Evolutionary conservation across 139 green algal genomes (phyloP), one percentile per base, ranked within the genome.

Genomic region (Chlamydomonas incerta): DNA sequence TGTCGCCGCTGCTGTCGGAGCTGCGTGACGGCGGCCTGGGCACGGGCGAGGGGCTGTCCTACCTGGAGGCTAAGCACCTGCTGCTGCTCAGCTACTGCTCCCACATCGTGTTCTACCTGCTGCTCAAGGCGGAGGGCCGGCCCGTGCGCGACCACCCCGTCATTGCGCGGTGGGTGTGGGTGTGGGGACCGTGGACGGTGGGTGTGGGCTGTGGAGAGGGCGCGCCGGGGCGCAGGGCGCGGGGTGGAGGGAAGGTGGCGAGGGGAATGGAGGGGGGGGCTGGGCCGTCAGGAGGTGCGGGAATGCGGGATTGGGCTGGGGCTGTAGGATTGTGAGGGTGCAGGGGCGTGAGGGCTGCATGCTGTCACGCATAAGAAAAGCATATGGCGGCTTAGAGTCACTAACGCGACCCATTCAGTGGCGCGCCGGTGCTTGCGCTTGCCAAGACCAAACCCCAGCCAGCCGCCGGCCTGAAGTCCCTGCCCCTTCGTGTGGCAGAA

Each of bases 61-160:
- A 99, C 91, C 92, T 99, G 74, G 97, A 99, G 90, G 96, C 96
- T 29, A 99, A 99, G 94, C 94, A 99, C 92, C 80, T 98, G 80
- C 93, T 99, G 87, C 94, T 99, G 89, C 91, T 99, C 24, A 70
- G 83, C 62, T 99, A 99, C 92, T 98, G 94, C 92, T 88, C 88
- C 23, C 92, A 94, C 91, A 96, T 99, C 79, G 91, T 97, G 20
- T 98, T 98, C 85, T 99, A 98, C 93, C 76, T 99, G 50, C 91
- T 99, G 90, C 93, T 99, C n/a, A 98, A 98, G 86, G 93, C 94
- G 17, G 98, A 99, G 92, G 98, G 97, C 2, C 80, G 88, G 31
- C 87, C 93, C 0, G 96, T 99, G 74, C 87, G 89, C 37, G 94
- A 96, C 74, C 98, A 99, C 92, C 98, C 98, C 0, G 97, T 99